A percentile compares a stretch with the other conserved stretches of the same genome.
Conservation (phyloP, 2,329 filamentous ascomycete genomes). For the Hymenoscyphus repandus region DNA sequence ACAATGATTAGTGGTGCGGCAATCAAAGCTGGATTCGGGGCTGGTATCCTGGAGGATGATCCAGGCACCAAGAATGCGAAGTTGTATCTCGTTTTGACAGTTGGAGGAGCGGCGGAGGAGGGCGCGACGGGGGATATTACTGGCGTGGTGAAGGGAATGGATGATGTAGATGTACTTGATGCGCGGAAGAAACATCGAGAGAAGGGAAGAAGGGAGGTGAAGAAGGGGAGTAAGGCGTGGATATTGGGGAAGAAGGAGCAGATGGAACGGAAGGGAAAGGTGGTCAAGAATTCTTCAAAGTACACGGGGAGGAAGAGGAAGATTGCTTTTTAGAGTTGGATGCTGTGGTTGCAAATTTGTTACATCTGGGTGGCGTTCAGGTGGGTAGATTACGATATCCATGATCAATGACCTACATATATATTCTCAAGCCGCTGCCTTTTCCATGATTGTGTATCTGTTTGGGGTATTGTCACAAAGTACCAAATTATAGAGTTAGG, state of each 20-base stretch:
- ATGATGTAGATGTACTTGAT: constrained; percentile 68
- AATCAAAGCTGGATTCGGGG: constrained; percentile 90
- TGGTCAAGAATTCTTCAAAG: constrained; percentile 87
- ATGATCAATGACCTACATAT: neutral
- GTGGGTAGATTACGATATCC: constrained; percentile 15
- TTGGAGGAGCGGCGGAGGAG: constrained; percentile 56
- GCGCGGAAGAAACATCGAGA: constrained; percentile 40
- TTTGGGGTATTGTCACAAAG: too few relatives aligned
- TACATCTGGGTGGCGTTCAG: constrained; percentile 27
- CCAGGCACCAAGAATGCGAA: constrained; percentile 95
- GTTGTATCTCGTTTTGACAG: constrained; percentile 90
- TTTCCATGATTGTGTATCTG: too few relatives aligned
- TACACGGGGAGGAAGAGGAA: constrained; percentile 89
- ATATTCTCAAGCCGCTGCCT: neutral
- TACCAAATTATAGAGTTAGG: too few relatives aligned
- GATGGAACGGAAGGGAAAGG: constrained; percentile 90
- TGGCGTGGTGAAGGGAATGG: constrained; percentile 82
- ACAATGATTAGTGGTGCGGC: constrained; percentile 89
- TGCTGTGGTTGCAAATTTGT: neutral
- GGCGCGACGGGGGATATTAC: constrained; percentile 73
- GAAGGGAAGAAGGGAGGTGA: constrained; percentile 45
- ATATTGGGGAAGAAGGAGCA: constrained; percentile 85
- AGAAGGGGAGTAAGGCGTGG: constrained; percentile 82
- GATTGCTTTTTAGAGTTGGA: constrained; percentile 57
- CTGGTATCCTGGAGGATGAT: constrained; percentile 91